Conservation (phyloP, 129 eudicot genomes). For the Centella asiatica region DNA sequence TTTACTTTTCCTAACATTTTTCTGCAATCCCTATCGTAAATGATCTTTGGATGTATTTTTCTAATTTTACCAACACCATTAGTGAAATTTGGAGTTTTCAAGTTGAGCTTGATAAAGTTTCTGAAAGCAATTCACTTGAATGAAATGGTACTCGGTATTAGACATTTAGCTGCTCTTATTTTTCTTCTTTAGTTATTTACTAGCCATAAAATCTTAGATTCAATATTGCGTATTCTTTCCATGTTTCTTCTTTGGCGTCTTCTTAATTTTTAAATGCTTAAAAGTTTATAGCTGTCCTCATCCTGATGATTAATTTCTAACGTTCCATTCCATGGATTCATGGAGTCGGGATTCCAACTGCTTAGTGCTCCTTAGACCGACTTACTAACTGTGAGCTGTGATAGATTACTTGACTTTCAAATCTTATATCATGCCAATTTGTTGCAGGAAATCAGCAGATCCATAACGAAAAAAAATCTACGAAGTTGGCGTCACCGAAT, state of each 20-base stretch:
- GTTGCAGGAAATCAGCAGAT: slow-evolving; percentile 32
- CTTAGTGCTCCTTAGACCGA: slow-evolving; percentile 3
- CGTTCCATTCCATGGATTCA: background rate
- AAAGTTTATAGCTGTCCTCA: background rate
- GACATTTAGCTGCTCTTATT: no score
- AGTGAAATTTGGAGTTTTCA: no score
- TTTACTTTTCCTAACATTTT: no score
- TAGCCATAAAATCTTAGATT: background rate
- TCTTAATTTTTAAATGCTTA: background rate
- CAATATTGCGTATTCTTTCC: background rate
- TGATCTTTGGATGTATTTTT: no score
- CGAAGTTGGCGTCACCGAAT: slow-evolving; percentile 37
- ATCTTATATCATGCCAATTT: slow-evolving; percentile 11
- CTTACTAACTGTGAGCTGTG: slow-evolving; percentile 4
- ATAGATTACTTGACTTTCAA: no score
- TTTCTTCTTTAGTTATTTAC: no score
- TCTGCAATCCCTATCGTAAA: no score
- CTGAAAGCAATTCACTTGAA: no score
- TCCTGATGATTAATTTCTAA: background rate
- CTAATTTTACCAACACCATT: no score
- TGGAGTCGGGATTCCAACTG: background rate
- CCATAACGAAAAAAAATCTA: slow-evolving; percentile 20
- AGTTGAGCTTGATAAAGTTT: no score
- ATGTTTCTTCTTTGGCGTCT: no score
- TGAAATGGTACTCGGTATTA: no score